These are phyloP conservation scores for Zygoascus meyerae DNA, from an alignment of 1,139 yeast genomes.

Conservation along the genomic window DNA sequence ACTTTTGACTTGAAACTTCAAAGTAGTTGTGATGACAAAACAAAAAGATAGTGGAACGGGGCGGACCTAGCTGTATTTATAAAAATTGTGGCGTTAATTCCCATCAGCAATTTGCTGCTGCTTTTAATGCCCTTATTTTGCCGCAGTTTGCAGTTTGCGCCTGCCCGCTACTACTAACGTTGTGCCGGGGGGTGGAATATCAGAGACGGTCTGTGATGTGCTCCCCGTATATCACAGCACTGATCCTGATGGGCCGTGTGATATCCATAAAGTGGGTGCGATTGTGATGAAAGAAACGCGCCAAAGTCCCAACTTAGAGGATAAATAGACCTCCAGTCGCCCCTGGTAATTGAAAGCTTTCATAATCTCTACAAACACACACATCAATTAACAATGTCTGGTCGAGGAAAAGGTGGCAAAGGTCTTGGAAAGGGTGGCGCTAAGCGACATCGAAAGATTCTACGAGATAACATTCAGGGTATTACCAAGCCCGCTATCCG, in stretches of 20 bases:
- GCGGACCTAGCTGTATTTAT: constrained; percentile 12
- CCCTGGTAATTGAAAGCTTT: neutral
- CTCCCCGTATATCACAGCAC: constrained; percentile 15
- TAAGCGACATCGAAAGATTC: constrained; percentile 99
- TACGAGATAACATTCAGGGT: constrained; percentile 99
- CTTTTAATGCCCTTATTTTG: neutral
- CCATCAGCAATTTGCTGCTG: neutral
- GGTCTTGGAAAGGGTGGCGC: constrained; percentile 99
- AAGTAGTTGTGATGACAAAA: constrained; percentile 8
- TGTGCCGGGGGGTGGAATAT: neutral
- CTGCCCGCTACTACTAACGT: too few species aligned
- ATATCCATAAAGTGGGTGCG: neutral
- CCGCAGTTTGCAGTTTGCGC: too few species aligned
- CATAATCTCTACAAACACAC: constrained; percentile 5
- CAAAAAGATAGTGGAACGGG: constrained; percentile 11
- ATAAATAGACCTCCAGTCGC: constrained; percentile 1
- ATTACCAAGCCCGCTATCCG: constrained; percentile 99
- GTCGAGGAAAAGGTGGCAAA: constrained; percentile 99
- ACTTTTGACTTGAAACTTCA: neutral
- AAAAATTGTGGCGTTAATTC: constrained; percentile 6
- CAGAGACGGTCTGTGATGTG: constrained; percentile 15
- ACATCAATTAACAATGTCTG: constrained; percentile 62
- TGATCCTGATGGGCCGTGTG: neutral
- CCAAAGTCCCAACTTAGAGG: neutral
- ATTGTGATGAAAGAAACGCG: neutral